Evolutionary conservation across 2,329 filamentous ascomycete species (phyloP).

Genomic region (Paecilomyces formosus): DNA sequence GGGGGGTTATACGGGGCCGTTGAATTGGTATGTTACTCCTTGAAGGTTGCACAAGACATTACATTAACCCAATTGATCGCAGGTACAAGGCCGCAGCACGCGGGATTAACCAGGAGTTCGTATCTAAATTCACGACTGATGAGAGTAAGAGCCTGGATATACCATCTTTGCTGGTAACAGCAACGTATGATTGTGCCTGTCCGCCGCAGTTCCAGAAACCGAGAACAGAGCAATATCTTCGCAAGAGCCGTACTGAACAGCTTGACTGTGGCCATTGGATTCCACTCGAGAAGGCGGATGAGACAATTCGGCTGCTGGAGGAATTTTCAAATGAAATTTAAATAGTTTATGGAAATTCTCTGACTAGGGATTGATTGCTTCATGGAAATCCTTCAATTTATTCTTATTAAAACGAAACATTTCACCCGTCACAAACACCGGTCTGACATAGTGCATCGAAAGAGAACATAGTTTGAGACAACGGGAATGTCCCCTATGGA

Average conservation of each 20-base stretch:
- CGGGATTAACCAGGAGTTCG: neutral
- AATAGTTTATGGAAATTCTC: too few species aligned
- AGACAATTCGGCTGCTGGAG: neutral
- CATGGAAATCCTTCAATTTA: too few species aligned
- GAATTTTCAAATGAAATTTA: neutral
- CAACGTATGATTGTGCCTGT: slow-evolving; percentile 1
- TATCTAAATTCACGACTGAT: slow-evolving; percentile 1
- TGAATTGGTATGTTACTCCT: slow-evolving; percentile 2
- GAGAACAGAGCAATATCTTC: slow-evolving; percentile 1
- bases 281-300: slow-evolving; percentile 1
- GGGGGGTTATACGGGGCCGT: slow-evolving; percentile 3
- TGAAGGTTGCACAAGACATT: neutral
- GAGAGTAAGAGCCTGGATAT: slow-evolving; percentile 3
- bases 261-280: slow-evolving; percentile 4
- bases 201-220: slow-evolving; percentile 2
- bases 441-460: too few species aligned
- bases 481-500: too few species aligned
- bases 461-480: too few species aligned
- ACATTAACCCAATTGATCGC: neutral
- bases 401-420: too few species aligned
- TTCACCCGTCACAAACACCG: too few species aligned
- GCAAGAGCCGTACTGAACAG: neutral
- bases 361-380: too few species aligned
- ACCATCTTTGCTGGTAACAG: slow-evolving; percentile 1
- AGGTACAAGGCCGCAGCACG: slow-evolving; percentile 5